Percentiles rank a stretch among this genome's conserved stretches.
These are phyloP conservation scores for Candida coquimbonensis DNA, from an alignment of 805 yeast species.

Conservation along the genomic window DNA sequence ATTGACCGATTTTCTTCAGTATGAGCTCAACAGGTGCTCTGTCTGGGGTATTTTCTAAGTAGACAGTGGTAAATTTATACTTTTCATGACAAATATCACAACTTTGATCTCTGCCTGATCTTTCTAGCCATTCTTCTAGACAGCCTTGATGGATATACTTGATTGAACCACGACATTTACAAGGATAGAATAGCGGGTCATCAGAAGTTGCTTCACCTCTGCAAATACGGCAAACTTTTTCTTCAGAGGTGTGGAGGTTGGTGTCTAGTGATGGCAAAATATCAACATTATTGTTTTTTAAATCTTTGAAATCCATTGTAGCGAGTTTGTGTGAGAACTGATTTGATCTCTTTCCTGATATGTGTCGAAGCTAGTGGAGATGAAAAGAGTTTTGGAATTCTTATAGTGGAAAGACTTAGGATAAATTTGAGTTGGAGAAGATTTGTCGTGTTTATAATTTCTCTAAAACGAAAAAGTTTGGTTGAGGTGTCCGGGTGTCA, in stretches of 20 bases:
- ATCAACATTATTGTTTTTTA: neutral
- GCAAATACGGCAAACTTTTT: slow-evolving; percentile 80
- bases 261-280: neutral
- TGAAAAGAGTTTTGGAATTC: no score
- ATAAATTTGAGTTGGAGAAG: no score
- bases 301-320: neutral
- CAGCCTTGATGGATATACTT: slow-evolving; percentile 92
- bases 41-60: slow-evolving; percentile 57
- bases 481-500: no score
- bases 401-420: no score
- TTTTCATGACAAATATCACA: slow-evolving; percentile 88
- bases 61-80: slow-evolving; percentile 61
- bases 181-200: slow-evolving; percentile 84
- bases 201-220: slow-evolving; percentile 79
- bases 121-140: slow-evolving; percentile 78
- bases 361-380: no score
- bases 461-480: no score
- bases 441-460: no score
- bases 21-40: slow-evolving; percentile 50
- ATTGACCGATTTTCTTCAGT: slow-evolving; percentile 29
- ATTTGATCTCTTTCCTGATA: no score
- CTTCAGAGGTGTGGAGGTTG: slow-evolving; percentile 17
- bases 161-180: slow-evolving; percentile 91
- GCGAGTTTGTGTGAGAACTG: no score
- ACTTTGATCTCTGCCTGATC: slow-evolving; percentile 40